These are phyloP conservation scores for Hypoxylon lenormandii DNA, from an alignment of 495 filamentous ascomycete species.

Conservation along the genomic window DNA sequence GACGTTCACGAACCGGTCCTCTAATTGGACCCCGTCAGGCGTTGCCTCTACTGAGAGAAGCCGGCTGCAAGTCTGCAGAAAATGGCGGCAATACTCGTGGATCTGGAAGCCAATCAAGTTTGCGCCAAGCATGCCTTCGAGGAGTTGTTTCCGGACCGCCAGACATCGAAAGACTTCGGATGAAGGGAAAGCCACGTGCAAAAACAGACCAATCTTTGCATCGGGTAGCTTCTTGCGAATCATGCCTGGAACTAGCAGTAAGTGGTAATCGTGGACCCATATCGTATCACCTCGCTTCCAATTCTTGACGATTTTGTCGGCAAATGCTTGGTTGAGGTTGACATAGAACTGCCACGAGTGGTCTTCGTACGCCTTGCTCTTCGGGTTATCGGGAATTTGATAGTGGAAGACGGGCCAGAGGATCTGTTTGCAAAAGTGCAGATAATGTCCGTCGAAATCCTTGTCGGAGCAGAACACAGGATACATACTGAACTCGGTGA, in stretches of 20 bases:
- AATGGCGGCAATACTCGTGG: slow-evolving; percentile 89
- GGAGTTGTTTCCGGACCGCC: slow-evolving; percentile 81
- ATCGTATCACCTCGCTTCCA: slow-evolving; percentile 92
- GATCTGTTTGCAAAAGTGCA: slow-evolving; percentile 91
- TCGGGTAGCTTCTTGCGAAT: slow-evolving; percentile 85
- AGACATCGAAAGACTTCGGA: slow-evolving; percentile 94
- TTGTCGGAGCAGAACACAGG: slow-evolving; percentile 85
- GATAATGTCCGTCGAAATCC: slow-evolving; percentile 91
- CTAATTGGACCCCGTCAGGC: slow-evolving; percentile 86
- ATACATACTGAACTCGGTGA: slow-evolving; percentile 81
- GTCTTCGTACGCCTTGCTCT: slow-evolving; percentile 96
- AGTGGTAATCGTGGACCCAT: slow-evolving; percentile 95
- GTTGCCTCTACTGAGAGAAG: slow-evolving; percentile 87
- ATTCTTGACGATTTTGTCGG: slow-evolving; percentile 84
- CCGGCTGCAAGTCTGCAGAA: slow-evolving; percentile 91
- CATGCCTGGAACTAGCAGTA: slow-evolving; percentile 92
- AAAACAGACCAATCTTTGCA: slow-evolving; percentile 92
- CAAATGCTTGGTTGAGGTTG: slow-evolving; percentile 88
- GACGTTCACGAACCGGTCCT: slow-evolving; percentile 90
- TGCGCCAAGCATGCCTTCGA: slow-evolving; percentile 90
- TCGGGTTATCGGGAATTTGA: slow-evolving; percentile 94
- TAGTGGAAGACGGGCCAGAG: slow-evolving; percentile 95
- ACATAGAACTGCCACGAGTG: slow-evolving; percentile 96
- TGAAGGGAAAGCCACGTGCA: slow-evolving; percentile 93
- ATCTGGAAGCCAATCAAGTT: slow-evolving; percentile 94